phyloP scores from a whole-genome alignment of 257 asterid genomes.

The Buddleja alternifolia region DNA sequence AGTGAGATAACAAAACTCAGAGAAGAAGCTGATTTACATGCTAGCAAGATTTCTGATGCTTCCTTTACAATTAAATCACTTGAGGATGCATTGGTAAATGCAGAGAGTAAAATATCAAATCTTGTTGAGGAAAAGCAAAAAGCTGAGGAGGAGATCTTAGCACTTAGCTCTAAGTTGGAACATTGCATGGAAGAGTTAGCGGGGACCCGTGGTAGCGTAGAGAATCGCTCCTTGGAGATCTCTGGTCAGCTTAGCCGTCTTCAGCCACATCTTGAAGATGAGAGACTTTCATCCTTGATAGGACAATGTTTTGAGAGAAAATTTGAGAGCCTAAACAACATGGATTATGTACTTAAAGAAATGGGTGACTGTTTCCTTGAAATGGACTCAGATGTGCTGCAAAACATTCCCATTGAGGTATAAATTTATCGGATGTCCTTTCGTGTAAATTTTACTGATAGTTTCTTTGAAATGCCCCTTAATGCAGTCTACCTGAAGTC shows the following conservation, averaged over 20 bases:
- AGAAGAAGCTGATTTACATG: constrained; percentile 61
- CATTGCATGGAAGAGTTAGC: constrained; percentile 76
- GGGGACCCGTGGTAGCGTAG: constrained; percentile 58
- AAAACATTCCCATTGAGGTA: constrained; percentile 66
- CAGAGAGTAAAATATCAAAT: constrained; percentile 56
- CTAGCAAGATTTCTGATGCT: constrained; percentile 69
- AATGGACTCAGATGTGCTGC: constrained; percentile 52
- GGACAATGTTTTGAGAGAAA: constrained; percentile 54
- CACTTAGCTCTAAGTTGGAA: constrained; percentile 62
- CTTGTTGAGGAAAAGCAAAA: constrained; percentile 61
- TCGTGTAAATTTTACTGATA: constrained; percentile 24
- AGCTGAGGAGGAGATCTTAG: constrained; percentile 61
- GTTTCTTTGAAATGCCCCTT: constrained; percentile 17
- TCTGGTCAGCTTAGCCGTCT: constrained; percentile 59
- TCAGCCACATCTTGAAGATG: constrained; percentile 65
- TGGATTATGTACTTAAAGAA: constrained; percentile 61
- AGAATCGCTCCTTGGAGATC: constrained; percentile 54
- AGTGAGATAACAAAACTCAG: constrained; percentile 66
- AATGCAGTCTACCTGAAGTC: constrained; percentile 14
- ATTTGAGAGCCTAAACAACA: constrained; percentile 59
- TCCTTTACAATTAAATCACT: constrained; percentile 58
- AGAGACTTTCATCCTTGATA: constrained; percentile 50
- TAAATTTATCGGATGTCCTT: constrained; percentile 20
- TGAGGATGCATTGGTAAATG: constrained; percentile 54
- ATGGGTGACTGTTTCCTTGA: constrained; percentile 53